phyloP scores from a whole-genome alignment of 495 filamentous ascomycete genomes.

The Parathielavia hyrcaniae region DNA sequence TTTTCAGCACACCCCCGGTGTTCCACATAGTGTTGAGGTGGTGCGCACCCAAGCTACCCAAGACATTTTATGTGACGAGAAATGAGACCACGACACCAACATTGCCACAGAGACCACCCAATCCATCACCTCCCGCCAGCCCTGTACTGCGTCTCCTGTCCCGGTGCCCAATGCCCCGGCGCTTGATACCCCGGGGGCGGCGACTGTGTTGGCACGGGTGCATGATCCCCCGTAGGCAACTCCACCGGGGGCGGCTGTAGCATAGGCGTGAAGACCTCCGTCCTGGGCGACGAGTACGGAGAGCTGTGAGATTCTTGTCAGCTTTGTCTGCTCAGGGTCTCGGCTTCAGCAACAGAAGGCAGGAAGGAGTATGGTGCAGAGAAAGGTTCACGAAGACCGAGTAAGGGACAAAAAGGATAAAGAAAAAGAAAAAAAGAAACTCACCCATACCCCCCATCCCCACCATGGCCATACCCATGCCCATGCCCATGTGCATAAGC shows the following conservation, averaged over 20 bases:
- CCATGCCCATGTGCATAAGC: conserved; percentile 4
- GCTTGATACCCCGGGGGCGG: conserved; percentile 22
- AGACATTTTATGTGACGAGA: not conserved
- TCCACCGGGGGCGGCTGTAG: conserved; percentile 10
- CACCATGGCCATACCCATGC: not conserved
- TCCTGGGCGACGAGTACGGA: not conserved
- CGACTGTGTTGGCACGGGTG: conserved; percentile 6
- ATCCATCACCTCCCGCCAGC: not conserved
- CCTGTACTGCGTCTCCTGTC: conserved; percentile 11
- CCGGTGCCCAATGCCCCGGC: conserved; percentile 8
- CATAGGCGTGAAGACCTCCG: not conserved
- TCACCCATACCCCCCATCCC: not conserved
- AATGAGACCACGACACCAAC: not conserved
- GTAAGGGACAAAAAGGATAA: too few species aligned
- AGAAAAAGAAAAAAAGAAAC: not conserved
- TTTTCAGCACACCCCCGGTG: too few species aligned
- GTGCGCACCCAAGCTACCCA: not conserved
- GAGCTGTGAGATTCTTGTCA: not conserved
- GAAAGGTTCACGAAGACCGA: too few species aligned
- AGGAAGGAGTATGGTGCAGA: too few species aligned
- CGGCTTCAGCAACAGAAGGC: too few species aligned
- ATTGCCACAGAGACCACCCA: too few species aligned
- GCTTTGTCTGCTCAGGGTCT: too few species aligned
- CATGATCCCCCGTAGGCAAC: not conserved
- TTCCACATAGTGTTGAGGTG: not conserved